Evolutionary conservation across 768 basidiomycete genomes (phyloP), one percentile per base, ranked within the genome.

Genomic region (Stropharia rugosoannulata): DNA sequence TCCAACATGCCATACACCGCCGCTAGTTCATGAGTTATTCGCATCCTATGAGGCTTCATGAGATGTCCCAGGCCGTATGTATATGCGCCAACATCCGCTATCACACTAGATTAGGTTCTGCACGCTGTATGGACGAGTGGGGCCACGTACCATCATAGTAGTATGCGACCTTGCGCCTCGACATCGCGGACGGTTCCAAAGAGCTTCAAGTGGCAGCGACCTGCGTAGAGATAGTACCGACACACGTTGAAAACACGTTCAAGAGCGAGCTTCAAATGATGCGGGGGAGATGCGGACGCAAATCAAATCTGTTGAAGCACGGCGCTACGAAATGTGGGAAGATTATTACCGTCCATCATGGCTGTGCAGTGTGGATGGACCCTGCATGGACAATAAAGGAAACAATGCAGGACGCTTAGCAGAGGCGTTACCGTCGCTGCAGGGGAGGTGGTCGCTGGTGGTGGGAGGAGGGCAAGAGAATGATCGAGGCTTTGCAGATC

Each of bases 31-130:
- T 99, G 95, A 0, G 95, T 90, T 71, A 99, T 90, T 48, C 89
- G 83, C 75, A 98, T 96, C 32, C 96, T 80, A 67, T 96, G 93
- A 0, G 96, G 96, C 72, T 98, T 97, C 93, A 98, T 97, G 53
- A 89, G 89, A 62, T 97, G 95, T 1, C 88, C 87, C 50, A 89
- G 75, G 39, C 93, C 93, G 68, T 93, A 96, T 0, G 90, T 89
- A 66, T 89, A 82, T 37, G 81, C 78, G 8, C 81, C 81, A 25
- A 90, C 81, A 61, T 93, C 89, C 48, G 77, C 90, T 93, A 57
- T 18, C 55, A 13, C 42, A 45, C 22, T 15, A 46, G 35, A 29
- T 40, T 42, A 47, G 60, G 11, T 36, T 2, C 40, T 13, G n/a
- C 38, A 29, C 43, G n/a, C 59, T 46, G 39, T 13, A 15, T 19